Evolutionary conservation across 495 filamentous ascomycete species (phyloP).

Genomic region (Rusavskia elegans): DNA sequence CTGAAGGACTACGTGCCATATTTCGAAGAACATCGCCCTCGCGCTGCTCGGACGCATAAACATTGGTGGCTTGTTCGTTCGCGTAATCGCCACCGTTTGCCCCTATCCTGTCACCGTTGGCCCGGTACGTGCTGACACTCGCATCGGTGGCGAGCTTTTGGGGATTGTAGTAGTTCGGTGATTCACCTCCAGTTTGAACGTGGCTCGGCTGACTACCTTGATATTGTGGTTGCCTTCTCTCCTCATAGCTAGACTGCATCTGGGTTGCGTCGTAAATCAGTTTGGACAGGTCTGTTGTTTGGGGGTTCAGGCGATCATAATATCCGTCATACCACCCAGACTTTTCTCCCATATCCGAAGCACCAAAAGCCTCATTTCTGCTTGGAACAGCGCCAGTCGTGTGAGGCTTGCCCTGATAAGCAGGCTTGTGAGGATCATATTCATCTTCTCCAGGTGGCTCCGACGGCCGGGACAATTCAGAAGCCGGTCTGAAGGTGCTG

Average conservation of each 20-base stretch:
- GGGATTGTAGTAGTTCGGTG: background rate
- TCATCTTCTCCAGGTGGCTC: conserved; percentile 21
- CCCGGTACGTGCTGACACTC: too few species aligned
- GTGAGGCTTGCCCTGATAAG: conserved; percentile 5
- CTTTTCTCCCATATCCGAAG: background rate
- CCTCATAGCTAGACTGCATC: background rate
- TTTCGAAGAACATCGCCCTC: background rate
- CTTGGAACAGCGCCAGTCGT: background rate
- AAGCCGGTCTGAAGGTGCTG: conserved; percentile 8
- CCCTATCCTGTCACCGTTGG: too few species aligned
- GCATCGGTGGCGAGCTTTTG: too few species aligned
- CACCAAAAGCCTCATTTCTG: background rate
- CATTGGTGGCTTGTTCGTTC: too few species aligned
- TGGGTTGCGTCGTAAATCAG: background rate
- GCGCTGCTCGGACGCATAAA: background rate
- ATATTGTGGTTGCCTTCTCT: background rate
- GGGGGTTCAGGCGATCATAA: background rate
- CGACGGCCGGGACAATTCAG: background rate
- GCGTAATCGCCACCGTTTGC: too few species aligned
- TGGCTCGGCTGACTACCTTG: background rate
- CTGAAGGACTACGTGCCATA: background rate
- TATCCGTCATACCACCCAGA: background rate
- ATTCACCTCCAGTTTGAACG: background rate
- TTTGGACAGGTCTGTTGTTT: background rate
- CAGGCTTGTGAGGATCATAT: conserved; percentile 27